Evolutionary conservation across 2,329 filamentous ascomycete species (phyloP), one percentile per base, ranked within the genome.

Genomic region (Epichloe sibirici): DNA sequence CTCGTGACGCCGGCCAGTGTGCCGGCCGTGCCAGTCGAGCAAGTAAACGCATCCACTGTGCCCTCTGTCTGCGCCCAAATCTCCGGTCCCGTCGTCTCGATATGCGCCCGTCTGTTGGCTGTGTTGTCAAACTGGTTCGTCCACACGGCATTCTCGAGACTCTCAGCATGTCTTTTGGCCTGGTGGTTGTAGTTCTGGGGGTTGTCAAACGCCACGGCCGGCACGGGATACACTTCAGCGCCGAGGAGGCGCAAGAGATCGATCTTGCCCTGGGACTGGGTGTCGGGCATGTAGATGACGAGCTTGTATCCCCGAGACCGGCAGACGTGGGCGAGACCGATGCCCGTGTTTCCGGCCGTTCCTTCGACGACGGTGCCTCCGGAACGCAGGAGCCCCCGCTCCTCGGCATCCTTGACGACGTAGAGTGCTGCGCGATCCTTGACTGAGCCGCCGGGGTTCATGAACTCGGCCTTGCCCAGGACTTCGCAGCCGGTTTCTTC

Each of bases 201-300:
- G 73, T 97, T 88, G 57, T 97, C 90, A 64, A 95, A 97, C 3
- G 93, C 85, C 15, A 97, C 93, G 7, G 91, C 93, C 15, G 93
- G 93, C 0, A 98, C 93, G 17, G 93, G 90, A 71, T 95, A 87
- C 37, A 98, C 93, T 70, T 97, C 90, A 28, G 93, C 93, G 58
- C 93, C 93, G 9, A 98, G 79, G 38, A 97, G 76, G 8, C 91
- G 80, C 58, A 98, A 75, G 51, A 98, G 78, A 69, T 97, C 93
- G 66, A 98, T 88, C 76, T 98, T 98, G 67, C 90, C 93, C 72
- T 95, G 91, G 21, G 90, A 95, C 73, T 97, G 93, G 48, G 91
- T 97, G 76, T 98, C 87, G 62, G 93, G 93, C 93, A 98, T 97
- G 81, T 97, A 98, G 67, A 98, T 98, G 65, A 97, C 90, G 49